These are phyloP conservation scores for Triticum urartu DNA, from an alignment of 176 grass and related monocot species.

Conservation along the genomic window DNA sequence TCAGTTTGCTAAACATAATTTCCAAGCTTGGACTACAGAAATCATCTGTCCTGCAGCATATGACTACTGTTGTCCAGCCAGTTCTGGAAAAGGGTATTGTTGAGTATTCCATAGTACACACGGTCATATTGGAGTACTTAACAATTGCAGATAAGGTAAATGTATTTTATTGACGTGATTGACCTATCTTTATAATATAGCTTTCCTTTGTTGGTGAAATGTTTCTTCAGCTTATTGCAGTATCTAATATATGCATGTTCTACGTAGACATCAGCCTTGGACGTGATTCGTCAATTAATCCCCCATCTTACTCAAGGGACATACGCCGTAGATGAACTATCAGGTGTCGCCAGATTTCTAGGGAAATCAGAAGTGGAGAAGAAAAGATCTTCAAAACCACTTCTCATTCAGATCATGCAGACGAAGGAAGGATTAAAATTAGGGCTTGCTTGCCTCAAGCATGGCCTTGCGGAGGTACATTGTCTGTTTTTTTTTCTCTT, in stretches of 20 bases:
- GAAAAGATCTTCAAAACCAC: conserved; percentile 65
- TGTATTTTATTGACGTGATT: not conserved
- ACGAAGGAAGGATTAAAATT: conserved; percentile 17
- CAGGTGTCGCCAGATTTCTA: conserved; percentile 36
- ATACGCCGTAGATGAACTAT: conserved; percentile 44
- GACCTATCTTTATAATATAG: not conserved
- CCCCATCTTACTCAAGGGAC: conserved; percentile 76
- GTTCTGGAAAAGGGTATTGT: conserved; percentile 89
- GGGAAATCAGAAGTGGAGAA: conserved; percentile 74
- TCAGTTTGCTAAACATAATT: conserved; percentile 86
- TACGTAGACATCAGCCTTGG: conserved; percentile 63
- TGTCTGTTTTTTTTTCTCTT: no score
- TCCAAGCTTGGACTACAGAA: conserved; percentile 81
- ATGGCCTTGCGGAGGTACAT: no score
- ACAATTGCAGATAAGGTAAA: conserved; percentile 95
- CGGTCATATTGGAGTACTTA: conserved; percentile 68
- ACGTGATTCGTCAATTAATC: conserved; percentile 79
- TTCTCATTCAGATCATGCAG: conserved; percentile 78
- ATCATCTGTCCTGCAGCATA: conserved; percentile 75
- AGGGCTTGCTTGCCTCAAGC: no score
- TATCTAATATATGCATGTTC: conserved; percentile 29
- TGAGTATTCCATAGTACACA: conserved; percentile 86
- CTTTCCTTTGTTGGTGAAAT: not conserved
- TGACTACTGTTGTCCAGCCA: conserved; percentile 61
- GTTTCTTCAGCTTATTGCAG: not conserved